Evolutionary conservation across 345 rosid species (phyloP), one percentile per base, ranked within the genome.

Genomic region (Clausena lansium): DNA sequence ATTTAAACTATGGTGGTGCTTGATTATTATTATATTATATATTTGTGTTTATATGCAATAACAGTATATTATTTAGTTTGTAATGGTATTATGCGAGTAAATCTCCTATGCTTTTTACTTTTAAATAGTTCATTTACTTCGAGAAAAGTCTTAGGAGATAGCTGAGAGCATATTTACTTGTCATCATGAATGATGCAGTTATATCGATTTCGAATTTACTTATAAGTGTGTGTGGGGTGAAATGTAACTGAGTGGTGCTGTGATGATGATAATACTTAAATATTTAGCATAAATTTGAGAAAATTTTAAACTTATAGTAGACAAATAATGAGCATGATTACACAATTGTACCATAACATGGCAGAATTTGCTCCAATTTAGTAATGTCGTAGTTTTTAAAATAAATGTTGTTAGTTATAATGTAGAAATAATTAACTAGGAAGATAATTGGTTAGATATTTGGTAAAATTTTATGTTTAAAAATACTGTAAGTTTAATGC

Each of bases 341-440:
- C 17, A 11, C 0, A 0, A 45, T 45, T 45, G 5, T 45, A 45
- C 5, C 11, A 0, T 45, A 45, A 45, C 11, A 45, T 45, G 5
- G 13, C 11, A 45, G 4, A 45, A 45, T 45, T n/a, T n/a, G n/a
- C n/a, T n/a, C n/a, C n/a, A 45, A 0, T 45, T 45, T 45, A 13
- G 17, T 45, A 11, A 45, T 3, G 10, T 45, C 13, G 0, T 45
- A 11, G 0, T 0, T 13, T 45, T 45, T 11, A 13, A 45, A 45
- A 45, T 45, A 13, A 45, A 0, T 45, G 1, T 0, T 2, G 14
- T 2, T 41, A 41, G 3, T 3, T 41, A 33, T 33, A 33, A 0
- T 2, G 4, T 41, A 41, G 9, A 10, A 41, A 41, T 41, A 41
- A 41, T 41, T 0, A 10, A 41, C 0, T 41, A 3, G 2, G 10